Conservation (phyloP, 192 early-diverging fungal species). For the Rhizophagus clarus region DNA sequence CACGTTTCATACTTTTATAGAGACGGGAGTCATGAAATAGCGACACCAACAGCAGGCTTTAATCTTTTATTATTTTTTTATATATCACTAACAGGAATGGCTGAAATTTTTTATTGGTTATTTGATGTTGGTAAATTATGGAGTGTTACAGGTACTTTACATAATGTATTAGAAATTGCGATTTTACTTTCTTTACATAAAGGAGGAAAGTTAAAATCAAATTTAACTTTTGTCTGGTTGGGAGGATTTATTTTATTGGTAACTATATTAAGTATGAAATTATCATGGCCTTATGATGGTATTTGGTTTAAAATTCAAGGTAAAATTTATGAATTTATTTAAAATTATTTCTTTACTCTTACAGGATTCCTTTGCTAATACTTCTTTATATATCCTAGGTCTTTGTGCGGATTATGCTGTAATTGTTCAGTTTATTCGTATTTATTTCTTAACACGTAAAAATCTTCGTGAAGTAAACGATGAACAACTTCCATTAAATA, state of each 20-base stretch:
- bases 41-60: conserved; percentile 33
- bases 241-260: conserved; percentile 33
- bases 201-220: conserved; percentile 36
- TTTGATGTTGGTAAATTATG: conserved; percentile 49
- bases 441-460: conserved; percentile 35
- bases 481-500: conserved; percentile 7
- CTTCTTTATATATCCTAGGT: neutral
- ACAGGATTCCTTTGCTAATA: neutral
- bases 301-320: conserved; percentile 47
- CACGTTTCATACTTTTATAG: neutral
- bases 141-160: conserved; percentile 35
- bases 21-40: neutral
- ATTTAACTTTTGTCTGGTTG: conserved; percentile 39
- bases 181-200: conserved; percentile 42
- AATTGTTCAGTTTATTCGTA: conserved; percentile 38
- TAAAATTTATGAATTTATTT: conserved; percentile 3
- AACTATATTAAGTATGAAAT: conserved; percentile 36
- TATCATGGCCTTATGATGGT: conserved; percentile 43
- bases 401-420: conserved; percentile 44
- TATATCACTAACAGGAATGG: conserved; percentile 37
- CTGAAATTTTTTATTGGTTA: conserved; percentile 34
- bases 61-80: conserved; percentile 37
- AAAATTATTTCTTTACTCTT: neutral
- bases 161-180: conserved; percentile 47
- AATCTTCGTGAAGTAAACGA: conserved; percentile 17